Percentiles rank a stretch among this genome's conserved stretches.
Evolutionary conservation across 163 green algal species (phyloP).

Genomic region (Prototheca wickerhamii): DNA sequence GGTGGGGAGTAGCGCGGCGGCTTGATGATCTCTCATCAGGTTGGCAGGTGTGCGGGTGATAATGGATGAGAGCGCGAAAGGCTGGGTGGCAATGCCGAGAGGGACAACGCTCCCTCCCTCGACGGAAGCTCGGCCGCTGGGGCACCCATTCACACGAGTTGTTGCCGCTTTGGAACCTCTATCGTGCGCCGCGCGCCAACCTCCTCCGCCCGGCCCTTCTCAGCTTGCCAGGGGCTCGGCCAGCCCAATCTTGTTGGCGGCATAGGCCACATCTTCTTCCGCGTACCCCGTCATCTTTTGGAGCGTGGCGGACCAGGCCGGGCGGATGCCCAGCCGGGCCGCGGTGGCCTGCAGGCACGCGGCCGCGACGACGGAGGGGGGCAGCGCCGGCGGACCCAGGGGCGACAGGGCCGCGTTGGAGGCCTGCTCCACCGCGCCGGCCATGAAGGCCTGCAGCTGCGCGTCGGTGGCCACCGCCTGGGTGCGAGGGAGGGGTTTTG

Average conservation of each 20-base stretch:
- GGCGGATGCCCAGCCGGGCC: slow-evolving; percentile 35
- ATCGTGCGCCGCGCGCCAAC: too few relatives aligned
- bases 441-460: slow-evolving; percentile 14
- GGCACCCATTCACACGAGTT: too few relatives aligned
- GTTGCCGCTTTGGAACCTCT: too few relatives aligned
- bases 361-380: slow-evolving; percentile 37
- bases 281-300: slow-evolving; percentile 21
- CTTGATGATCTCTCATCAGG: too few relatives aligned
- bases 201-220: too few relatives aligned
- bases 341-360: slow-evolving; percentile 39
- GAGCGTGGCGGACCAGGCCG: slow-evolving; percentile 41
- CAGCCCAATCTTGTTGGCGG: too few relatives aligned
- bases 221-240: too few relatives aligned
- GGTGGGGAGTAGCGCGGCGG: not conserved
- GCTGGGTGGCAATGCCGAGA: too few relatives aligned
- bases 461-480: slow-evolving; percentile 9
- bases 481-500: not conserved
- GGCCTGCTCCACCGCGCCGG: slow-evolving; percentile 21
- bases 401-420: slow-evolving; percentile 35
- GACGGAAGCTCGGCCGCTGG: too few relatives aligned
- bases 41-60: too few relatives aligned
- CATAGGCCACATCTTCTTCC: not conserved
- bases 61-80: too few relatives aligned
- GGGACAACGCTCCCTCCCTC: too few relatives aligned
- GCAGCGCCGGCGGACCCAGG: slow-evolving; percentile 28